Evolutionary conservation across 129 eudicot species (phyloP).

Genomic region (Cynara cardunculus): DNA sequence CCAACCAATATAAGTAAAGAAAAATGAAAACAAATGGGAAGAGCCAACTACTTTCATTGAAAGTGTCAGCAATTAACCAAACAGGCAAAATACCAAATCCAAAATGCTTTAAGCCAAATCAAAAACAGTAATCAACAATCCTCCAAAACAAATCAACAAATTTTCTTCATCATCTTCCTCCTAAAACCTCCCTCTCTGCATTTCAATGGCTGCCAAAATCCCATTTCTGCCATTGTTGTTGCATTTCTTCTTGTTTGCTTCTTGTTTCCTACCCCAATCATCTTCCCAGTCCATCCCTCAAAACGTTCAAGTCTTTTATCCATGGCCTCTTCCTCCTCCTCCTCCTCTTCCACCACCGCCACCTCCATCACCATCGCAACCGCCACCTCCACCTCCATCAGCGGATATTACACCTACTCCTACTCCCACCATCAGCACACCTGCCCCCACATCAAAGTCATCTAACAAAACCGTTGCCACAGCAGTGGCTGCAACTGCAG

Average conservation of each 20-base stretch:
- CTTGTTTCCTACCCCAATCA: slow-evolving; percentile 21
- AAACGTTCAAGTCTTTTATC: slow-evolving; percentile 35
- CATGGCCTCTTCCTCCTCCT: slow-evolving; percentile 27
- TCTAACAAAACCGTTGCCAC: slow-evolving; percentile 51
- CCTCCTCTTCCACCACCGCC: slow-evolving; percentile 18
- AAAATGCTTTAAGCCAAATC: slow-evolving; percentile 23
- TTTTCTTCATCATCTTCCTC: slow-evolving; percentile 15
- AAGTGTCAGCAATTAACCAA: slow-evolving; percentile 30
- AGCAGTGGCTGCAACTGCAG: slow-evolving; percentile 83
- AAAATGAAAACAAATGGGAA: slow-evolving; percentile 17
- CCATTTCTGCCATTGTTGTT: slow-evolving; percentile 20
- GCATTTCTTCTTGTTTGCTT: slow-evolving; percentile 7
- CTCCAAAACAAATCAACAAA: slow-evolving; percentile 9
- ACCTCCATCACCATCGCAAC: slow-evolving; percentile 27
- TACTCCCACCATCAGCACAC: slow-evolving; percentile 4
- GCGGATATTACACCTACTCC: slow-evolving; percentile 3
- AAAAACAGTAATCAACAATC: slow-evolving; percentile 15
- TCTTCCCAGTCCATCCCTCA: slow-evolving; percentile 22
- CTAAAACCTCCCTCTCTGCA: slow-evolving; percentile 17
- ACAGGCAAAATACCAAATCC: slow-evolving; percentile 28
- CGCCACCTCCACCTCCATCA: slow-evolving; percentile 14
- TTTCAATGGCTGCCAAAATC: slow-evolving; percentile 21
- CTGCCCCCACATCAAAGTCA: slow-evolving; percentile 20
- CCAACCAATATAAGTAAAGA: slow-evolving; percentile 16
- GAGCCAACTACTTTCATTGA: slow-evolving; percentile 28